A percentile compares a stretch with the other conserved stretches of the same genome.
Evolutionary conservation across 768 basidiomycete species (phyloP).

Genomic region (Kwoniella botswanensis): DNA sequence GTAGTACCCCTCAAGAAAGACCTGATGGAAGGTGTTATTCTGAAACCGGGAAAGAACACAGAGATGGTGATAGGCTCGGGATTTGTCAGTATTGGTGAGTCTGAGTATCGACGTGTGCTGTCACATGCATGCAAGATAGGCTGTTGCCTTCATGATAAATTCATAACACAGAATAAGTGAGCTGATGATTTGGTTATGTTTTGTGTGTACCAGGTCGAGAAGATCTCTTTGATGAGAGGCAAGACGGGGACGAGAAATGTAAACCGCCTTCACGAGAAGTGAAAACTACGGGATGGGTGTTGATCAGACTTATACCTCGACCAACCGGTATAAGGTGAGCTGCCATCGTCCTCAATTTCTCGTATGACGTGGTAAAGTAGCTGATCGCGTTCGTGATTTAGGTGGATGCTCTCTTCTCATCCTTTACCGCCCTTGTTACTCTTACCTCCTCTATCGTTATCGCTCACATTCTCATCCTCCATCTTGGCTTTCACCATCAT

Average conservation of each 20-base stretch:
- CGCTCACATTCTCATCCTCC: conserved; percentile 51
- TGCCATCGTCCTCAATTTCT: not conserved
- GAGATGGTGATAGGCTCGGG: conserved; percentile 38
- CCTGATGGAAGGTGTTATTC: conserved; percentile 50
- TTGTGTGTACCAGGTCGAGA: conserved; percentile 39
- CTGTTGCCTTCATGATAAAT: no score
- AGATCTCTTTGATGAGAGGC: conserved; percentile 39
- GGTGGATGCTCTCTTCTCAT: conserved; percentile 54
- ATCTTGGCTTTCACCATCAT: conserved; percentile 51
- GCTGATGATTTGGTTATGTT: not conserved
- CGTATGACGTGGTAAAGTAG: not conserved
- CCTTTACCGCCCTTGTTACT: conserved; percentile 54
- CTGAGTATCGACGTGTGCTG: not conserved
- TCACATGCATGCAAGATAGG: no score
- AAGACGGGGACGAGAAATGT: conserved; percentile 13
- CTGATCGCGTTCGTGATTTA: conserved; percentile 6
- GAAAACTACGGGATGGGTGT: conserved; percentile 57
- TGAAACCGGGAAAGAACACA: conserved; percentile 29
- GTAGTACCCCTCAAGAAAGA: conserved; percentile 46
- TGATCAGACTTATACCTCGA: conserved; percentile 50
- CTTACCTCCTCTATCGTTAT: conserved; percentile 53
- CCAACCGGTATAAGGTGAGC: conserved; percentile 54
- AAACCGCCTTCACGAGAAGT: conserved; percentile 46
- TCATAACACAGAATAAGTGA: not conserved
- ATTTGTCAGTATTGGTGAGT: conserved; percentile 52